Evolutionary conservation across 805 yeast genomes (phyloP), one percentile per base, ranked within the genome.

Genomic region (Zygotorulaspora florentina): DNA sequence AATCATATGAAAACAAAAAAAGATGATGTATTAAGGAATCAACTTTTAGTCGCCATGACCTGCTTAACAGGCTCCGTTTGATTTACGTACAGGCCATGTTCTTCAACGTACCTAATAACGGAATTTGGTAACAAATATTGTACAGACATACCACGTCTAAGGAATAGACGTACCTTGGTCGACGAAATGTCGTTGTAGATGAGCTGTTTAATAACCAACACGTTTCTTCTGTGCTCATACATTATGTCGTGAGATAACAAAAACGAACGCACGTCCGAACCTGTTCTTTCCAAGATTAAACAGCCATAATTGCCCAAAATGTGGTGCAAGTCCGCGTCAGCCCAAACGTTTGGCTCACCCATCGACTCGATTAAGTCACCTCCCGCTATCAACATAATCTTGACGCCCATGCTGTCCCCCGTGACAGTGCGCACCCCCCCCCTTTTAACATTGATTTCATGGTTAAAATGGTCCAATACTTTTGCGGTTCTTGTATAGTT

Each of bases 261-360:
- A 74, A 93, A 93, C 31, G 89, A 81, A 59, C 99, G 78, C 42
- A 93, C 99, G 68, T 93, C 99, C 8, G 93, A 76, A 5, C 99
- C 99, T 0, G 99, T 91, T 56, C 99, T 76, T 71, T 93, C 99
- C 17, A 93, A 96, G 40, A 93, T 93, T 51, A 93, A 71, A 70
- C 99, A 93, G 2, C 99, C 99, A 66, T 93, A 93, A 51, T 86
- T 83, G 23, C 99, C 99, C 55, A 93, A 74, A 39, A 93, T 93
- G 64, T 93, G 99, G 59, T 89, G 95, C 58, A 93, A 73, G 67
- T 93, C 99, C 47, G 77, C 84, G 64, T 91, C 98, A 1, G 96
- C 96, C 99, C 99, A 93, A 31, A 93, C 99, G 59, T 91, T 93
- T 17, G 99, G 98, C 67, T 93, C 99, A n/a, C 99, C 99, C 98